Conservation (phyloP, 305 asterid genomes). For the Withania somnifera region DNA sequence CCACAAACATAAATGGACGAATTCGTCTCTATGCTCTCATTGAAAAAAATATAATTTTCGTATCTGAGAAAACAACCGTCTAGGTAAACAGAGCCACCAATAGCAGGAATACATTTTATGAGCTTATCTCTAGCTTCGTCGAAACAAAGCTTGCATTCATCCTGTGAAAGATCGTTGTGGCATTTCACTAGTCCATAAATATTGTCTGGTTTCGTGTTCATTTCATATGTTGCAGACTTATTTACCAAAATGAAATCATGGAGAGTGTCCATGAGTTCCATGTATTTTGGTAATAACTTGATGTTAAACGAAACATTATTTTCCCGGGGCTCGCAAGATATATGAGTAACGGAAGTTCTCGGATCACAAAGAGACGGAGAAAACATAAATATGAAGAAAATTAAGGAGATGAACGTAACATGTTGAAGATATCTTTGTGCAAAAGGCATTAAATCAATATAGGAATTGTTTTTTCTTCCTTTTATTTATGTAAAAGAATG, state of each 20-base stretch:
- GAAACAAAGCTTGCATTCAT: slow-evolving; percentile 5
- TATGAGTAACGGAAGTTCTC: background rate
- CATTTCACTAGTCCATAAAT: slow-evolving; percentile 6
- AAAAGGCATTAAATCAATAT: slow-evolving; percentile 1
- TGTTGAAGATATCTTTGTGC: background rate
- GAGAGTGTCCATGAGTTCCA: background rate
- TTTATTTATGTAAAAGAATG: background rate
- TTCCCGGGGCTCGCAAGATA: background rate
- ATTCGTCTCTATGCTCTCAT: background rate
- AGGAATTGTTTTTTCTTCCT: background rate
- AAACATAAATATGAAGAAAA: background rate
- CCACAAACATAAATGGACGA: background rate
- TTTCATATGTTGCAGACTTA: background rate
- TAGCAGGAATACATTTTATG: slow-evolving; percentile 1
- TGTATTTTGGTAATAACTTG: background rate
- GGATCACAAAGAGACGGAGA: slow-evolving; percentile 5
- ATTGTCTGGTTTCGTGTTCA: background rate
- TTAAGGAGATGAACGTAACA: background rate
- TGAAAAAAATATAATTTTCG: slow-evolving; percentile 2
- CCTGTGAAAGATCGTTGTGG: slow-evolving; percentile 5
- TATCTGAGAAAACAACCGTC: slow-evolving; percentile 12
- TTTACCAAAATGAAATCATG: background rate
- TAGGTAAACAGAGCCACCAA: slow-evolving; percentile 6
- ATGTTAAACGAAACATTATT: background rate
- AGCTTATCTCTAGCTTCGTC: background rate